These are phyloP conservation scores for Lipomyces orientalis DNA, from an alignment of 805 yeast genomes.

Conservation along the genomic window DNA sequence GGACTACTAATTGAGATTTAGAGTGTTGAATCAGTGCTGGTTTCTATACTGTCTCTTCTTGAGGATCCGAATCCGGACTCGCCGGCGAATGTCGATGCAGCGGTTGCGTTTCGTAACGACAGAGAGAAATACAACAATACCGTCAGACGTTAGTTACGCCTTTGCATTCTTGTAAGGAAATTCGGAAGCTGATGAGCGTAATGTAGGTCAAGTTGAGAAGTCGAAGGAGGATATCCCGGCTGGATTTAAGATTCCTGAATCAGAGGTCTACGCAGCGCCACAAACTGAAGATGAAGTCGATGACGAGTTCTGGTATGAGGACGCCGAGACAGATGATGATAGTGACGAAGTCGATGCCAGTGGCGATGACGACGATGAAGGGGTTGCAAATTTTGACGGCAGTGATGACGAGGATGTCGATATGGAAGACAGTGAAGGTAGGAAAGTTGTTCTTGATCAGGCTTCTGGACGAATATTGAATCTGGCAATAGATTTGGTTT, in stretches of 20 bases:
- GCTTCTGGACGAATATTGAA: neutral
- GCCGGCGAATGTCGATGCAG: slow-evolving; percentile 96
- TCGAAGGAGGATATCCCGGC: slow-evolving; percentile 86
- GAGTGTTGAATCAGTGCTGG: slow-evolving; percentile 87
- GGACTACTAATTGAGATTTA: slow-evolving; percentile 41
- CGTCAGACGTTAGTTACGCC: slow-evolving; percentile 49
- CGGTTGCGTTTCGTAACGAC: slow-evolving; percentile 84
- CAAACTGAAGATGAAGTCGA: slow-evolving; percentile 61
- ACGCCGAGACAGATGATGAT: slow-evolving; percentile 47
- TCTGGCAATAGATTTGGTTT: neutral
- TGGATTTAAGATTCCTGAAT: slow-evolving; percentile 81
- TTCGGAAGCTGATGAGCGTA: neutral
- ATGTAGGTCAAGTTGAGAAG: slow-evolving; percentile 52
- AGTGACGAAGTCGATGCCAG: slow-evolving; percentile 59
- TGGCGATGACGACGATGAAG: slow-evolving; percentile 31
- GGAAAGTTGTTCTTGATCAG: neutral
- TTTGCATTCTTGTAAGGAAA: neutral
- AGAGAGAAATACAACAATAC: slow-evolving; percentile 74
- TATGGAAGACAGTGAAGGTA: slow-evolving; percentile 4
- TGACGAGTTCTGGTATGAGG: slow-evolving; percentile 81
- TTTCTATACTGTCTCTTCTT: slow-evolving; percentile 85
- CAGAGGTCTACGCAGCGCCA: slow-evolving; percentile 53
- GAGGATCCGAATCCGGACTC: slow-evolving; percentile 93
- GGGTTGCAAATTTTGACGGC: slow-evolving; percentile 12
- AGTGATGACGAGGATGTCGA: slow-evolving; percentile 15